These are phyloP conservation scores for Bothriochloa decipiens DNA, from an alignment of 176 grass and related monocot species.

Conservation along the genomic window DNA sequence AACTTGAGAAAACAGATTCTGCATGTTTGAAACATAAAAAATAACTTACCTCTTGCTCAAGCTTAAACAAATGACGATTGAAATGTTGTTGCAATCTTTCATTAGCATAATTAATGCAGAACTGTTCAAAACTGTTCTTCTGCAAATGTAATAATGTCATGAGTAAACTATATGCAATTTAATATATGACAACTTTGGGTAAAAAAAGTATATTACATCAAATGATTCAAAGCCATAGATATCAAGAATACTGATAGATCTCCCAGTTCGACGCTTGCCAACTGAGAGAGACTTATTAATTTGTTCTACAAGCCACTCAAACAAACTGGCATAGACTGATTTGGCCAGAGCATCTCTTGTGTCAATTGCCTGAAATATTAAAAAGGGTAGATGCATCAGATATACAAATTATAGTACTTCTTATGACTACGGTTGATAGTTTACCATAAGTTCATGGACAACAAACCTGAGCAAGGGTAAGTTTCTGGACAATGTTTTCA, in stretches of 20 bases:
- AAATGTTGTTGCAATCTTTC: constrained; percentile 99
- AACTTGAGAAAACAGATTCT: constrained; percentile 9
- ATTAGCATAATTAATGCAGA: constrained; percentile 99
- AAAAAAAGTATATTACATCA: constrained; percentile 60
- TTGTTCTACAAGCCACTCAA: constrained; percentile 97
- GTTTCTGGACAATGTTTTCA: constrained; percentile 97
- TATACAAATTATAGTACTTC: constrained; percentile 30
- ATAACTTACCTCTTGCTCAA: constrained; percentile 80
- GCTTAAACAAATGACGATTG: constrained; percentile 98
- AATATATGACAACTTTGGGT: constrained; percentile 28
- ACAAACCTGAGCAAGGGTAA: constrained; percentile 94
- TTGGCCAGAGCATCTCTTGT: constrained; percentile 95
- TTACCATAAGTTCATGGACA: constrained; percentile 36
- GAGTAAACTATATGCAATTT: constrained; percentile 40
- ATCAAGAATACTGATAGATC: constrained; percentile 99
- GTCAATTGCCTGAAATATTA: constrained; percentile 76
- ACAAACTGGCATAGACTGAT: constrained; percentile 92
- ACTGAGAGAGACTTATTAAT: constrained; percentile 93
- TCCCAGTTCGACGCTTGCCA: constrained; percentile 80
- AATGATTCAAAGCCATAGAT: constrained; percentile 99
- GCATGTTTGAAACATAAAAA: constrained; percentile 31
- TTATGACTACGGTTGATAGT: constrained; percentile 17
- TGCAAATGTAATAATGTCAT: constrained; percentile 43
- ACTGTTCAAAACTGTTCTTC: constrained; percentile 99
- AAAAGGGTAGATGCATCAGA: constrained; percentile 33